Conservation (phyloP, 768 basidiomycete species). For the Lentinula guzmanii region DNA sequence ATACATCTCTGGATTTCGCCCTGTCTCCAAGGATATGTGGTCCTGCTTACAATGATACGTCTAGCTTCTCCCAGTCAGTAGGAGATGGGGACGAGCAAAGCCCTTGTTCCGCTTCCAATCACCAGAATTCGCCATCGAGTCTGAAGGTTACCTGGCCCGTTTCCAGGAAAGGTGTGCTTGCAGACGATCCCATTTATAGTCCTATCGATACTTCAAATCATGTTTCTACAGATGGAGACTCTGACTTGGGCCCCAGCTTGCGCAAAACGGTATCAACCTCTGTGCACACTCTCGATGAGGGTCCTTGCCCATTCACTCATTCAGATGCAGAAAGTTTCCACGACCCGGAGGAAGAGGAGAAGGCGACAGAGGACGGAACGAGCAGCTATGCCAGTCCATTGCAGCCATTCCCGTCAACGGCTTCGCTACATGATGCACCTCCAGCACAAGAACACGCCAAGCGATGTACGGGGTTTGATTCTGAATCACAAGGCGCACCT, state of each 20-base stretch:
- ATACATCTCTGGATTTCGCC: conserved; percentile 1
- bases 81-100: background rate
- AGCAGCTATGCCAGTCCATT: background rate
- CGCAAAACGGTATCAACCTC: background rate
- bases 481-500: background rate
- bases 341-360: background rate
- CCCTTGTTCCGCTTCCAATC: background rate
- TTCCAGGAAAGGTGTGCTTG: background rate
- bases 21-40: background rate
- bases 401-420: conserved; percentile 8
- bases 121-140: background rate
- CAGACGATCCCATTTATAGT: background rate
- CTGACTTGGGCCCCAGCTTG: background rate
- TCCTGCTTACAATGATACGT: background rate
- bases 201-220: background rate
- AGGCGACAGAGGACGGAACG: background rate
- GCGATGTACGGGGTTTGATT: background rate
- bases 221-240: background rate
- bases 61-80: background rate
- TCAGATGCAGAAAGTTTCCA: background rate
- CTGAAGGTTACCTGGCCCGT: background rate
- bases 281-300: background rate
- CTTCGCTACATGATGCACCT: background rate
- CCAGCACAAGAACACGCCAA: background rate
- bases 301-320: background rate